Percentiles rank a stretch among this genome's conserved stretches.
These are phyloP conservation scores for Pseudonectria foliicola DNA, from an alignment of 2,329 filamentous ascomycete species.

Conservation along the genomic window DNA sequence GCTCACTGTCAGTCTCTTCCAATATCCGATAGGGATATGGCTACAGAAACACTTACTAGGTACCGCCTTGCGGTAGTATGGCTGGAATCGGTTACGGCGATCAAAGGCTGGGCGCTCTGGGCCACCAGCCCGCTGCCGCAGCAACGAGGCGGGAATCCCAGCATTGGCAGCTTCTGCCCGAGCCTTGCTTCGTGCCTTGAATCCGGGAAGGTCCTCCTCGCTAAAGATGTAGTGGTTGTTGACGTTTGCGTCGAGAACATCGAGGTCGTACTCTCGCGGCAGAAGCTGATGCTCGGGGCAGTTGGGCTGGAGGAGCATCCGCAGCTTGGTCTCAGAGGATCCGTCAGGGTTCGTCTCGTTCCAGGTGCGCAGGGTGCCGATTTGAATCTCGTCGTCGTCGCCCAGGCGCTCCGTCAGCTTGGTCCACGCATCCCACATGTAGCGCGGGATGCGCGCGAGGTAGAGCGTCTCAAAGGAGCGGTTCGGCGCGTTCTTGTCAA, in stretches of 20 bases:
- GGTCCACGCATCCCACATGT: slow-evolving; percentile 74
- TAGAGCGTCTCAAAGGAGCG: slow-evolving; percentile 47
- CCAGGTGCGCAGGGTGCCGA: slow-evolving; percentile 66
- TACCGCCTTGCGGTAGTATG: slow-evolving; percentile 64
- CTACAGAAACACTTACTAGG: slow-evolving; percentile 51
- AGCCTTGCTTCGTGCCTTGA: slow-evolving; percentile 41
- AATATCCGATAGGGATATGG: slow-evolving; percentile 14
- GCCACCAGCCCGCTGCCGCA: slow-evolving; percentile 35
- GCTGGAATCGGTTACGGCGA: slow-evolving; percentile 40
- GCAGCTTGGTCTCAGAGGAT: slow-evolving; percentile 29
- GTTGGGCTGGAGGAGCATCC: slow-evolving; percentile 61
- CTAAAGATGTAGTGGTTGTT: slow-evolving; percentile 88
- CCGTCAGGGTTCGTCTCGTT: slow-evolving; percentile 46
- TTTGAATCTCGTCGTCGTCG: slow-evolving; percentile 73
- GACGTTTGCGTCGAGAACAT: slow-evolving; percentile 56
- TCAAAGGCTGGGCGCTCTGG: slow-evolving; percentile 41
- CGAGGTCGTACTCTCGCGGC: slow-evolving; percentile 83
- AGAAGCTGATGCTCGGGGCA: slow-evolving; percentile 63
- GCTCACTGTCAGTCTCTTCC: too few species aligned
- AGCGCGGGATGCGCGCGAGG: slow-evolving; percentile 70
- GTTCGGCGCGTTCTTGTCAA: slow-evolving; percentile 34
- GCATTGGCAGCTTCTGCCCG: slow-evolving; percentile 49
- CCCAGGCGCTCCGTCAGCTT: slow-evolving; percentile 50
- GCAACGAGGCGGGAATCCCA: slow-evolving; percentile 51
- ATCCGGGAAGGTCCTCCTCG: slow-evolving; percentile 74